Percentiles rank a stretch among this genome's conserved stretches.
Evolutionary conservation across 305 asterid genomes (phyloP).

Genomic region (Solanum chacoense): DNA sequence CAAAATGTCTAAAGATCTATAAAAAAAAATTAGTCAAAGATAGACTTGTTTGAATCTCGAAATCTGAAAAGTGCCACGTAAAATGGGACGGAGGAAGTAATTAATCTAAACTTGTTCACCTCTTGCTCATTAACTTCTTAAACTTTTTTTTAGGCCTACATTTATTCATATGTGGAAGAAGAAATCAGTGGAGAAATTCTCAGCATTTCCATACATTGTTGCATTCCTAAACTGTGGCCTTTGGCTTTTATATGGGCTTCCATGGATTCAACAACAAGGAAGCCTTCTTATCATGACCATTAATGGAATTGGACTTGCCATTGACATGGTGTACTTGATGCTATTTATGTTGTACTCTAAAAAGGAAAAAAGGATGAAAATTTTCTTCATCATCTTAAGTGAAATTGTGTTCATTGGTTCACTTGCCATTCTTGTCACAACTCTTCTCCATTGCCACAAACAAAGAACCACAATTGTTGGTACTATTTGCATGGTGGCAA

Average conservation of each 20-base stretch:
- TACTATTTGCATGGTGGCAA: not conserved
- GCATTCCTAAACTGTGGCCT: not conserved
- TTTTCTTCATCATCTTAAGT: not conserved
- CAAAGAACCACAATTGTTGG: not conserved
- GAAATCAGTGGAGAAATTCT: conserved; percentile 1
- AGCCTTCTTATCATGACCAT: not conserved
- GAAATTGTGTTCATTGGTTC: not conserved
- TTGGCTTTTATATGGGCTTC: conserved; percentile 3
- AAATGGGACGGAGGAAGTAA: too few species aligned
- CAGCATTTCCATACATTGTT: not conserved
- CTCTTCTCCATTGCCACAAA: not conserved
- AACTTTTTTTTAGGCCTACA: not conserved
- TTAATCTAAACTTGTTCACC: not conserved
- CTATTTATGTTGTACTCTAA: not conserved
- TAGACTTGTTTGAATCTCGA: too few species aligned
- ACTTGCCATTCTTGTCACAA: not conserved
- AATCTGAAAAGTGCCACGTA: too few species aligned
- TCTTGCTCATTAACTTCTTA: not conserved
- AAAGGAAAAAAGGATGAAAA: not conserved
- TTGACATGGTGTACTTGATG: not conserved
- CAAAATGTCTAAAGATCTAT: too few species aligned
- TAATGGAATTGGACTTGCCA: not conserved
- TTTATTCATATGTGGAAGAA: not conserved
- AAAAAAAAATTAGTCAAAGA: too few species aligned
- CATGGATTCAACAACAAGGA: conserved; percentile 2